phyloP scores from a whole-genome alignment of 108 stramenopile genomes.

The Pseudonitzschia delicatissima region DNA sequence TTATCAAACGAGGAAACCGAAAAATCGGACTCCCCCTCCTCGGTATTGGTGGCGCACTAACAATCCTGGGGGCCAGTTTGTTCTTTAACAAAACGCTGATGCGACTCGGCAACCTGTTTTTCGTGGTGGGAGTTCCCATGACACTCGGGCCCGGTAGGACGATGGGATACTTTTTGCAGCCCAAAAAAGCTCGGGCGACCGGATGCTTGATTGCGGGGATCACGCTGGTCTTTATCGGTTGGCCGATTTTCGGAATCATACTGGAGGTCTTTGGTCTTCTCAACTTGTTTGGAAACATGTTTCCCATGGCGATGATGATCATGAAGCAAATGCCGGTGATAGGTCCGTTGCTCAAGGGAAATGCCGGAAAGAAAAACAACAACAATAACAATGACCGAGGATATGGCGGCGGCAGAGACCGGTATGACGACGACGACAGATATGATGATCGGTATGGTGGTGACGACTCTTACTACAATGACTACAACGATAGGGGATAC shows the following conservation, averaged over 20 bases:
- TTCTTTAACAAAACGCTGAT: conserved; percentile 95
- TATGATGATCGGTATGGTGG: conserved; percentile 25
- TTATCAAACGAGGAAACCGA: conserved; percentile 52
- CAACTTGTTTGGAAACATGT: conserved; percentile 94
- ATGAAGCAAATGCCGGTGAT: conserved; percentile 71
- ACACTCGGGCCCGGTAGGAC: conserved; percentile 89
- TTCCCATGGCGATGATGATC: conserved; percentile 75
- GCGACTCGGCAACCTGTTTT: conserved; percentile 88
- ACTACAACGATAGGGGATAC: background rate
- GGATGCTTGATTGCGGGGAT: conserved; percentile 76
- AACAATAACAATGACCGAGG: conserved; percentile 3
- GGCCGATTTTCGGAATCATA: conserved; percentile 85
- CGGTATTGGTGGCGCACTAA: conserved; percentile 69
- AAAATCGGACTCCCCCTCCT: conserved; percentile 71
- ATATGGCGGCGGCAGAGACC: conserved; percentile 13
- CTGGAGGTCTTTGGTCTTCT: conserved; percentile 90
- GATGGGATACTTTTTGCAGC: conserved; percentile 86
- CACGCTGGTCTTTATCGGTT: conserved; percentile 81
- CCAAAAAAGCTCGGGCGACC: conserved; percentile 80
- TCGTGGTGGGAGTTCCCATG: conserved; percentile 81
- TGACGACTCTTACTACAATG: background rate
- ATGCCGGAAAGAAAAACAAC: conserved; percentile 19
- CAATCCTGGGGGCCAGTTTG: conserved; percentile 80
- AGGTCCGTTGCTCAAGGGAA: conserved; percentile 57
- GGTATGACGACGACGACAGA: conserved; percentile 1